Conservation (phyloP, 306 rosid genomes). For the Fragaria iinumae region DNA sequence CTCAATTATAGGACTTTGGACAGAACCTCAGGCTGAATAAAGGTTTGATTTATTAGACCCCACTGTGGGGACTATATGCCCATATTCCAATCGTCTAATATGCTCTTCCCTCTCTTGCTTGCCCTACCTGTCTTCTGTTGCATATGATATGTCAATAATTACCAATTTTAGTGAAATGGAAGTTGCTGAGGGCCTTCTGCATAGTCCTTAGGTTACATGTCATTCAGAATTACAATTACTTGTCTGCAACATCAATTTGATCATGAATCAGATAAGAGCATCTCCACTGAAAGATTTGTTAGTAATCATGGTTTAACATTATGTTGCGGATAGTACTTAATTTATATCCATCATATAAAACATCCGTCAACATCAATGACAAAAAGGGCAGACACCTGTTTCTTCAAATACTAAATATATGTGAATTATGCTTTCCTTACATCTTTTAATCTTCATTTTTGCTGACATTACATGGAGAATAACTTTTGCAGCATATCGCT, state of each 20-base stretch:
- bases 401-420: neutral
- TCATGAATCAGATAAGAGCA: neutral
- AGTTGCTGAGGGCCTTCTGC: neutral
- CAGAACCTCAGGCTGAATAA: neutral
- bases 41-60: constrained; percentile 7
- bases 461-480: constrained; percentile 4
- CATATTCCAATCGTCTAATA: neutral
- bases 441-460: neutral
- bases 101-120: neutral
- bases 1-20: constrained; percentile 7
- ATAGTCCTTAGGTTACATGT: neutral
- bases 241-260: neutral
- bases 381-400: neutral
- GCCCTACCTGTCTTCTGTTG: neutral
- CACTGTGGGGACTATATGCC: neutral
- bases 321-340: neutral
- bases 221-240: neutral
- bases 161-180: neutral
- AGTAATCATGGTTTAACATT: neutral
- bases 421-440: neutral
- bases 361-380: neutral
- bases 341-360: neutral
- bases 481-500: neutral
- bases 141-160: neutral
- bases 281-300: neutral